Evolutionary conservation across 1,139 yeast species (phyloP).

Genomic region (Hanseniaspora gamundiae): DNA sequence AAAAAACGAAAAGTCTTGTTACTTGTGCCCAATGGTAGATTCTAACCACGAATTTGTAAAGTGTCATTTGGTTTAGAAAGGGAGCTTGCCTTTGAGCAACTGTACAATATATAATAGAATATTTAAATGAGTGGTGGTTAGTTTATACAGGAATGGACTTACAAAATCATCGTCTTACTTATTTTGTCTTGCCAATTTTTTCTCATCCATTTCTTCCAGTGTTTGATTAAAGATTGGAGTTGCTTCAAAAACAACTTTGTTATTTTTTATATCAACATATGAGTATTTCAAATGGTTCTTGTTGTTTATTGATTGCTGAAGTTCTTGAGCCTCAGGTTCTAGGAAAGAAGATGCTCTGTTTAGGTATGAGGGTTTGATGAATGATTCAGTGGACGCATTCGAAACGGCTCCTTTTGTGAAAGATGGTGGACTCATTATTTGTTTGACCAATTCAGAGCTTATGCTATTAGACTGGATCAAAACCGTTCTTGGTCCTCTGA

Average conservation of each 20-base stretch:
- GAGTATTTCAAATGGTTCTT: conserved; percentile 6
- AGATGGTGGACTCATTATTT: background rate
- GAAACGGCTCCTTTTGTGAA: too few species aligned
- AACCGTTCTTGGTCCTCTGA: conserved; percentile 23
- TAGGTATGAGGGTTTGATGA: conserved; percentile 1
- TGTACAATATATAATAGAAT: too few species aligned
- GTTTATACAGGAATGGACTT: background rate
- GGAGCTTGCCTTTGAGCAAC: too few species aligned
- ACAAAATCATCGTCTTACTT: background rate
- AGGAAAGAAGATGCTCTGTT: conserved; percentile 2
- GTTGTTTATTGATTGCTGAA: background rate
- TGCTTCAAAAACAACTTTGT: conserved; percentile 4
- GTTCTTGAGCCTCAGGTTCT: conserved; percentile 1
- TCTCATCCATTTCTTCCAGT: background rate
- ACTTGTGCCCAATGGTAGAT: too few species aligned
- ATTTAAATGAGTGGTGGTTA: background rate
- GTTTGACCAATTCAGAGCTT: background rate
- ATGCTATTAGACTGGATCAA: conserved; percentile 17
- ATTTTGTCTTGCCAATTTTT: background rate
- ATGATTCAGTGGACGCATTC: background rate
- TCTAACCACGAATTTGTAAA: too few species aligned
- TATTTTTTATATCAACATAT: conserved; percentile 6
- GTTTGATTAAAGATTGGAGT: background rate
- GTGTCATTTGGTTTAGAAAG: background rate
- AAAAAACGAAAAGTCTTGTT: too few species aligned